phyloP scores from a whole-genome alignment of 805 yeast species.

The Jamesozyma lodderae region DNA sequence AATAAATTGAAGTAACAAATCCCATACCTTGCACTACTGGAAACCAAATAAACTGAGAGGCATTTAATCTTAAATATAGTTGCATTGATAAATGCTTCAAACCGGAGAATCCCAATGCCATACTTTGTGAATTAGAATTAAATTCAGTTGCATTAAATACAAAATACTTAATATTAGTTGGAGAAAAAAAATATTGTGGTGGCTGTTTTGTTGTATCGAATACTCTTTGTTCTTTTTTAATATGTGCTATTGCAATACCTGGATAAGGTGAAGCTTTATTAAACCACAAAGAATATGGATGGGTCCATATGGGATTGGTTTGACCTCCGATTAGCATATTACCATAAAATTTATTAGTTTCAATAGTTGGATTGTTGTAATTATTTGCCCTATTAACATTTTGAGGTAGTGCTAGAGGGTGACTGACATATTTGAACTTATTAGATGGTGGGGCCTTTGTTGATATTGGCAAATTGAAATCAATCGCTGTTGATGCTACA shows the following conservation, averaged over 20 bases:
- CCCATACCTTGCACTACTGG: slow-evolving; percentile 82
- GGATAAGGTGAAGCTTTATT: slow-evolving; percentile 37
- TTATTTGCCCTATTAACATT: slow-evolving; percentile 26
- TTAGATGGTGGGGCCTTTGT: slow-evolving; percentile 39
- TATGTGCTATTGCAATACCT: slow-evolving; percentile 65
- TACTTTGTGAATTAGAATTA: slow-evolving; percentile 12
- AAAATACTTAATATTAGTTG: slow-evolving; percentile 56
- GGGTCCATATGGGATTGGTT: slow-evolving; percentile 67
- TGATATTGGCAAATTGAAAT: slow-evolving; percentile 37
- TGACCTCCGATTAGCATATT: slow-evolving; percentile 61
- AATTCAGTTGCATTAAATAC: slow-evolving; percentile 40
- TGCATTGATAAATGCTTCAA: slow-evolving; percentile 31
- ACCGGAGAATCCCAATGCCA: slow-evolving; percentile 22
- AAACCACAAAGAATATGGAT: slow-evolving; percentile 71
- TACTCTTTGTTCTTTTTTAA: slow-evolving; percentile 49
- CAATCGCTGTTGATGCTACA: slow-evolving; percentile 15
- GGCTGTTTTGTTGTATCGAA: slow-evolving; percentile 60
- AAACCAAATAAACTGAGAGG: slow-evolving; percentile 35
- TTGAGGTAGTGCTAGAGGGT: slow-evolving; percentile 26
- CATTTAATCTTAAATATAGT: slow-evolving; percentile 20
- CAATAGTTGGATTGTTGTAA: slow-evolving; percentile 37
- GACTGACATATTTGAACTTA: slow-evolving; percentile 30
- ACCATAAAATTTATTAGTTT: slow-evolving; percentile 73
- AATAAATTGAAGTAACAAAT: slow-evolving; percentile 58
- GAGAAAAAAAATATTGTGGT: slow-evolving; percentile 56